phyloP scores from a whole-genome alignment of 345 rosid species.

The Ceriops decandra region DNA sequence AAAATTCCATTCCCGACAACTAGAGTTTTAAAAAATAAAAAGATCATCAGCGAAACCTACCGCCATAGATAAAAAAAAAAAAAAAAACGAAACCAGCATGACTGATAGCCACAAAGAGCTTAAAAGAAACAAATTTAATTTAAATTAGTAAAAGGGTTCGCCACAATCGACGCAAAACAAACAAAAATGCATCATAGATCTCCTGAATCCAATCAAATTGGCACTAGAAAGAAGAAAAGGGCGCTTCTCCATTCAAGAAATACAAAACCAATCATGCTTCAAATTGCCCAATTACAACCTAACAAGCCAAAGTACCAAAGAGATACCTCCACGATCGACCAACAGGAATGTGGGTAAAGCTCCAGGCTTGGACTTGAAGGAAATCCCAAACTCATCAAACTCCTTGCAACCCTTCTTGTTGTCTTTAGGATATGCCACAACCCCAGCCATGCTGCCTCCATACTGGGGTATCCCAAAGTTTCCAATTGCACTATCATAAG shows the following conservation, averaged over 20 bases:
- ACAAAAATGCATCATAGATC: neutral
- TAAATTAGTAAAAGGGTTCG: neutral
- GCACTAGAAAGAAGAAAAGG: neutral
- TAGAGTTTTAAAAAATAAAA: too few relatives aligned
- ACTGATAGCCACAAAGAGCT: neutral
- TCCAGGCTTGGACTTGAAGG: conserved; percentile 70
- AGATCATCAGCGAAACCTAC: too few relatives aligned
- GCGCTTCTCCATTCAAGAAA: neutral
- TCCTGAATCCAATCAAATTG: conserved; percentile 7
- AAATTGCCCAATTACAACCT: neutral
- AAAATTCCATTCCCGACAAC: too few relatives aligned
- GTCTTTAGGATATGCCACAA: conserved; percentile 64
- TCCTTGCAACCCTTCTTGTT: conserved; percentile 72
- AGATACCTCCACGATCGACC: conserved; percentile 93
- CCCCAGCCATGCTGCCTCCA: conserved; percentile 98
- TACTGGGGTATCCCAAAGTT: conserved; percentile 98
- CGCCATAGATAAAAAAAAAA: neutral
- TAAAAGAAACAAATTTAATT: neutral
- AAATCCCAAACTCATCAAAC: conserved; percentile 57
- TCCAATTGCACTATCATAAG: conserved; percentile 86
- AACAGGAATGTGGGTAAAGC: conserved; percentile 74
- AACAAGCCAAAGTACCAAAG: conserved; percentile 1
- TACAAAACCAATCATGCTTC: neutral
- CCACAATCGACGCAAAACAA: conserved; percentile 6
- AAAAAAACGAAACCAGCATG: neutral